Base-by-base conservation (phyloP, 371 early-diverging fungal genomes). In the Saksenaea vasiformis region DNA sequence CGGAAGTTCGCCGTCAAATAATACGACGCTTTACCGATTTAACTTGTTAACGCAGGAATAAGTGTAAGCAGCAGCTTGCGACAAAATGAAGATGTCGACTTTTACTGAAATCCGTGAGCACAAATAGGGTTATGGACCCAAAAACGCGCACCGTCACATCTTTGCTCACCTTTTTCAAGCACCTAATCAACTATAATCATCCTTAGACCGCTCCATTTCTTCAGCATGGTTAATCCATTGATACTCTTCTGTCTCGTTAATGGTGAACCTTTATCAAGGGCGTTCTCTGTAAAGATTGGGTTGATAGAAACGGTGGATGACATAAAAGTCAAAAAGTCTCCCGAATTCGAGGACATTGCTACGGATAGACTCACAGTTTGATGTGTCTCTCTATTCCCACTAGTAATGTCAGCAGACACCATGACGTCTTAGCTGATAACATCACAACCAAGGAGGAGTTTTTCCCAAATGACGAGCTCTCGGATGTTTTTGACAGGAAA, bases 121-220 rank as follows among this genome's bases (percentile, higher is more conserved):
- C n/a, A 43, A 43, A 43, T 43, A 43, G 43, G 17, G 43, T 43
- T 43, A 9, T 43, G 43, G 43, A n/a, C 43, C 10, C n/a, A 43
- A 43, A 43, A 43, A 43, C 17, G 43, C 15, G 15, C 43, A 43
- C 43, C 13, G 43, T 43, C 43, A 43, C 43, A 47, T 19, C 19
- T 14, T 47, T 47, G 19, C 47, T 47, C 47, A 19, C 7, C 31
- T 31, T 31, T 31, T 19, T 47, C 47, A 47, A 47, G 19, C 47
- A 19, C 19, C 19, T 19, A 47, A 47, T 47, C n/a, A 47, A 47
- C 19, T 47, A 47, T 19, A 47, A 19, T 47, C 47, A 47, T 47
- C 47, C 47, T 47, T 47, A 47, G 19, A 22, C 47, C 47, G 47
- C 47, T 47, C 19, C 19, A 47, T 47, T 47, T 47, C 22, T 47